Base-by-base conservation (phyloP, 345 rosid genomes). In the Moringa oleifera region DNA sequence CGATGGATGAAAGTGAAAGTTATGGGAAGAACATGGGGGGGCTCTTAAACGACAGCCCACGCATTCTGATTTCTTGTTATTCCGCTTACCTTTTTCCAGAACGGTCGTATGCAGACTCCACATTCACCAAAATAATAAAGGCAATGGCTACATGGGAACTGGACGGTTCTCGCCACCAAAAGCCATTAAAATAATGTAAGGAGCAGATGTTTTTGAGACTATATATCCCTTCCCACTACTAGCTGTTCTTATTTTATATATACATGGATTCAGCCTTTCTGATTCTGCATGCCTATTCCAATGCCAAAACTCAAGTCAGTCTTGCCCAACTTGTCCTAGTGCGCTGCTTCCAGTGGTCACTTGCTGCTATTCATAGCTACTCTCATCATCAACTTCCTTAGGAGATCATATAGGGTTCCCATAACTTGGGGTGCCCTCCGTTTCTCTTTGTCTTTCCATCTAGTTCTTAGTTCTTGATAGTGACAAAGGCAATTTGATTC, bases 11-110 rank as follows among this genome's bases (percentile, higher is more conserved):
- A 73, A 78, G 77, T 73, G 77, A 61, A 75, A 63, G 79, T 78
- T 71, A 69, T 81, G 85, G 80, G 80, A 78, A 58, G 80, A 78
- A 73, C 77, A 75, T 78, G 85, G 85, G 71, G 41, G 45, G 69
- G 59, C 57, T 33, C 63, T 63, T 70, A 64, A 56, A 70, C 46
- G 59, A 55, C 76, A 20, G 55, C 57, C 61, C 57, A 67, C 64
- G 22, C 61, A 58, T 67, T 28, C 46, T 53, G 67, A 62, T 57
- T 21, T 65, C 64, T 67, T 51, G 75, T 56, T 69, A 72, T 70
- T 69, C 68, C 66, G 61, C 65, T 72, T 50, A 60, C 58, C 61
- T 75, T 75, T 77, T 70, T 58, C 73, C 73, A 66, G 75, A 77
- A 75, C 59, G 9, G 73, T 19, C 81, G 74, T 76, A 72, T 61